phyloP scores from a whole-genome alignment of 2,329 filamentous ascomycete genomes.

The Fusarium sp. region DNA sequence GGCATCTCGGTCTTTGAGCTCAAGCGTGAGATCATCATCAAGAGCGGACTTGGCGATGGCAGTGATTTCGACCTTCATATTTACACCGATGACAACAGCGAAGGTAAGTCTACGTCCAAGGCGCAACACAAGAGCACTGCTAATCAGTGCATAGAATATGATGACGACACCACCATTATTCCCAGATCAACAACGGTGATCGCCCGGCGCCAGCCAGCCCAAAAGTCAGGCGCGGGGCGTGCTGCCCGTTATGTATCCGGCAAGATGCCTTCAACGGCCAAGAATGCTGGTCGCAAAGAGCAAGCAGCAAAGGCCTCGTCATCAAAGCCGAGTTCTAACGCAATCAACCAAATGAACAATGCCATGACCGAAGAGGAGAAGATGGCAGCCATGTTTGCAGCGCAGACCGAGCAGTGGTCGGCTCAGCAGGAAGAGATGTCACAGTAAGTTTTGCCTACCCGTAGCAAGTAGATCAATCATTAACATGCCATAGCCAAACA shows the following conservation, averaged over 20 bases:
- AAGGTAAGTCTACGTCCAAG: conserved; percentile 68
- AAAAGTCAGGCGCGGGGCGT: conserved; percentile 84
- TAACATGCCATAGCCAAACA: conserved; percentile 62
- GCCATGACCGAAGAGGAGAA: conserved; percentile 93
- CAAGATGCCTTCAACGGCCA: conserved; percentile 89
- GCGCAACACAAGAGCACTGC: conserved; percentile 7
- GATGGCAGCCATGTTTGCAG: conserved; percentile 89
- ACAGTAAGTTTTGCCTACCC: conserved; percentile 61
- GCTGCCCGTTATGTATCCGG: conserved; percentile 96
- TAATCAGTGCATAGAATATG: conserved; percentile 73
- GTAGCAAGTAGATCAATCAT: conserved; percentile 26
- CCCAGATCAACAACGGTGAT: conserved; percentile 93
- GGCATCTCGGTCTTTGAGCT: conserved; percentile 98
- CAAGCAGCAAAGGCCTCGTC: conserved; percentile 64
- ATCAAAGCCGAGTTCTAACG: conserved; percentile 64
- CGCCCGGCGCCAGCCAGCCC: conserved; percentile 82
- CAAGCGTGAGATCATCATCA: conserved; percentile 97
- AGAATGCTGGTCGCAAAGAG: conserved; percentile 75
- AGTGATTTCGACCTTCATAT: conserved; percentile 96
- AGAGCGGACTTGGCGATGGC: conserved; percentile 92
- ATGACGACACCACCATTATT: conserved; percentile 97
- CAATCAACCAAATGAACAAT: conserved; percentile 71
- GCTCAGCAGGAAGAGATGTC: conserved; percentile 94
- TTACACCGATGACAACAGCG: conserved; percentile 87
- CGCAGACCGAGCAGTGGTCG: conserved; percentile 90